Evolutionary conservation across 768 basidiomycete genomes (phyloP).

Genomic region (Rhodosporidiobolus sp.): DNA sequence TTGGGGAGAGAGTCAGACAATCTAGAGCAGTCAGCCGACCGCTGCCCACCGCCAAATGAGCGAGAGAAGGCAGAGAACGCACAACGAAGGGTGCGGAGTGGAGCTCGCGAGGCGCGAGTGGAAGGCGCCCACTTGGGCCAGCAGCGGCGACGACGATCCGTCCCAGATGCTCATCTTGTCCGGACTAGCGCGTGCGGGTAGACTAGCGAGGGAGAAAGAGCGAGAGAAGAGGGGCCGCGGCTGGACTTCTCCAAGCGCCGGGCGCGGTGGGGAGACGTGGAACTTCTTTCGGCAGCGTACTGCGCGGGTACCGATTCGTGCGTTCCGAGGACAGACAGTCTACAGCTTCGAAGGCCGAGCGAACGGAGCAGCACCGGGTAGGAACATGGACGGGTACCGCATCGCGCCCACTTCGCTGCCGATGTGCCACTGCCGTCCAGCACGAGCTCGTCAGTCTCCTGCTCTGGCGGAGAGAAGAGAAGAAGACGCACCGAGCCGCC

Average conservation of each 20-base stretch:
- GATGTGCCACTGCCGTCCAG: slow-evolving; percentile 17
- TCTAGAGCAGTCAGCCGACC: neutral
- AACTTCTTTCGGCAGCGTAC: no score
- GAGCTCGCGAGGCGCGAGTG: slow-evolving; percentile 13
- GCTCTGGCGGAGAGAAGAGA: neutral
- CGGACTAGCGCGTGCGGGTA: fast-evolving
- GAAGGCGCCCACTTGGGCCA: slow-evolving; percentile 2
- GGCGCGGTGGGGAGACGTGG: no score
- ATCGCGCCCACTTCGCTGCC: neutral
- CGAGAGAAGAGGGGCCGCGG: no score
- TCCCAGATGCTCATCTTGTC: slow-evolving; percentile 4
- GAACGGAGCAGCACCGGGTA: neutral
- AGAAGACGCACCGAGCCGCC: slow-evolving; percentile 46
- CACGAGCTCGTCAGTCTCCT: neutral
- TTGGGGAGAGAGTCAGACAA: no score
- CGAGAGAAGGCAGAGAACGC: neutral
- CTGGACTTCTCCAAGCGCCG: neutral
- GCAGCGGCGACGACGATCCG: slow-evolving; percentile 11
- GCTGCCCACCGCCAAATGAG: neutral
- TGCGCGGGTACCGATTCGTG: no score
- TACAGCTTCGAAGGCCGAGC: slow-evolving; percentile 4
- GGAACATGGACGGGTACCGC: slow-evolving; percentile 17
- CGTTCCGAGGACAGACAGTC: neutral
- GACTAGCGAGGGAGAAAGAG: neutral
- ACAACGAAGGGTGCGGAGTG: slow-evolving; percentile 13